Percentiles rank a stretch among this genome's conserved stretches.
Evolutionary conservation across 2,329 filamentous ascomycete genomes (phyloP).

Genomic region (Diatrype stigma): DNA sequence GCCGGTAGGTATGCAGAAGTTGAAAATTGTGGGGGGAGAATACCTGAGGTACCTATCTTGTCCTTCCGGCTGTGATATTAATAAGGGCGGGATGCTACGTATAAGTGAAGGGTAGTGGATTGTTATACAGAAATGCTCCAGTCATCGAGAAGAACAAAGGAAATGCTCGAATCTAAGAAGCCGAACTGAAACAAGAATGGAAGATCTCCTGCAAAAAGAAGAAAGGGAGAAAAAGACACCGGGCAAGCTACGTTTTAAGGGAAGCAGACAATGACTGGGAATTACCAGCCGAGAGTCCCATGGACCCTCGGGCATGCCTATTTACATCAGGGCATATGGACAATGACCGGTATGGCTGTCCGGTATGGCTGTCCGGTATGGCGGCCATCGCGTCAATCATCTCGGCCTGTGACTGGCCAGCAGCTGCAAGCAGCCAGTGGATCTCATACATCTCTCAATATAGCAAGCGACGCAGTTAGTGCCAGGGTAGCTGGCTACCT

Average conservation of each 20-base stretch:
- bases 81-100: constrained; percentile 5
- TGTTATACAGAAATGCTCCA: constrained; percentile 1
- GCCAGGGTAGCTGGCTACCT: constrained; percentile 15
- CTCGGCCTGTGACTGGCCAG: constrained; percentile 19
- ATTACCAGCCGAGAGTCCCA: not conserved
- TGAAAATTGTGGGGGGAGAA: not conserved
- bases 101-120: constrained; percentile 10
- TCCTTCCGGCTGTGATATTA: constrained; percentile 13
- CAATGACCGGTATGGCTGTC: too few species aligned
- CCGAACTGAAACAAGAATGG: constrained; percentile 5
- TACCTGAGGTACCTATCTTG: not conserved
- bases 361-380: constrained; percentile 2
- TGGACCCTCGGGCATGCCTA: not conserved
- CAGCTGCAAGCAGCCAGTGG: not conserved
- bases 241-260: too few species aligned
- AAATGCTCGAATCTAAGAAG: constrained; percentile 15
- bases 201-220: constrained; percentile 15
- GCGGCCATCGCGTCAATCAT: constrained; percentile 7
- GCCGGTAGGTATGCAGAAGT: constrained; percentile 2
- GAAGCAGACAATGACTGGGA: constrained; percentile 7
- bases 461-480: not conserved
- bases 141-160: constrained; percentile 15
- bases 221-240: constrained; percentile 4
- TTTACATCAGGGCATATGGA: too few species aligned
- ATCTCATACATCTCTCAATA: constrained; percentile 1